Percentiles rank a stretch among this genome's conserved stretches.
These are phyloP conservation scores for Ogataea henricii DNA, from an alignment of 805 yeast species.

Conservation along the genomic window DNA sequence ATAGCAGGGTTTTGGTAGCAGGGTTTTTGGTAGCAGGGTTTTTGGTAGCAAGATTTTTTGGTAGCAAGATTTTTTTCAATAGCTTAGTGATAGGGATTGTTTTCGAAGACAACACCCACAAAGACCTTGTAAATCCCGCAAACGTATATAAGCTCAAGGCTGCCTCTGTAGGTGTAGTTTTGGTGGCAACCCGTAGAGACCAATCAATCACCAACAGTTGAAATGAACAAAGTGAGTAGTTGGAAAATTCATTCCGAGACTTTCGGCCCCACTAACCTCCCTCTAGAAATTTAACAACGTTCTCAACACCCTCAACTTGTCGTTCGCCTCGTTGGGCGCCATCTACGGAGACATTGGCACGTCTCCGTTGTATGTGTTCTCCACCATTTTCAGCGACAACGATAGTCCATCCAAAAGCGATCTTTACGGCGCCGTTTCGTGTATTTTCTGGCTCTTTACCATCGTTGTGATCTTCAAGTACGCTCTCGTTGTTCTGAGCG, in stretches of 20 bases:
- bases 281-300: slow-evolving; percentile 9
- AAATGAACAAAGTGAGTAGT: slow-evolving; percentile 6
- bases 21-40: neutral
- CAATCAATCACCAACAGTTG: neutral
- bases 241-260: no score
- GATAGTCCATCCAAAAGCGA: slow-evolving; percentile 40
- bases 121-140: neutral
- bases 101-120: neutral
- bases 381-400: slow-evolving; percentile 36
- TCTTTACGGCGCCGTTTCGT: slow-evolving; percentile 51
- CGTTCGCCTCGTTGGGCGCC: slow-evolving; percentile 50
- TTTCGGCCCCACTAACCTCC: neutral
- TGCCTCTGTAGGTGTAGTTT: neutral
- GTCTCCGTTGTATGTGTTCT: slow-evolving; percentile 55
- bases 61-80: neutral
- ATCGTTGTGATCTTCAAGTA: slow-evolving; percentile 56
- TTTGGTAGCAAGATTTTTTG: neutral
- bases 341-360: slow-evolving; percentile 67
- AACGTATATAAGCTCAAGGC: neutral
- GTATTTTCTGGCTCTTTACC: slow-evolving; percentile 57
- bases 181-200: neutral
- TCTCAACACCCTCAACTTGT: slow-evolving; percentile 8
- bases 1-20: neutral
- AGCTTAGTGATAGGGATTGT: neutral
- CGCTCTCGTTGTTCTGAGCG: slow-evolving; percentile 45